Conservation (phyloP, 495 filamentous ascomycete species). For the Xylaria venustula region DNA sequence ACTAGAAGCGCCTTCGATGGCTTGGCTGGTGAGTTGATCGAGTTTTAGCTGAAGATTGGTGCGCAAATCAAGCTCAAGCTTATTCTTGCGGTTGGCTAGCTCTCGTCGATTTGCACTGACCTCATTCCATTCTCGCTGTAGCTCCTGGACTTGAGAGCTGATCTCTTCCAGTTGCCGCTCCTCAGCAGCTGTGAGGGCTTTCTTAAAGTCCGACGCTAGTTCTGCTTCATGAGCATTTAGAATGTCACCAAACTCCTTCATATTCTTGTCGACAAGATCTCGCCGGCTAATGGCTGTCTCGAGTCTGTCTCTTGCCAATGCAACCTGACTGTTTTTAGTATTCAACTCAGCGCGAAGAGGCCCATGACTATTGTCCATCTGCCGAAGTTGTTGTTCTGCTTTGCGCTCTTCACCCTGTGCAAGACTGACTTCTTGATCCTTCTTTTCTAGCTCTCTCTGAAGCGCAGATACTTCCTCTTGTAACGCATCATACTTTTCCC, state of each 20-base stretch:
- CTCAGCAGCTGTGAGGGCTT: slow-evolving; percentile 77
- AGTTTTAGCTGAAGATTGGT: slow-evolving; percentile 82
- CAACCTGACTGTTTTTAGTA: slow-evolving; percentile 66
- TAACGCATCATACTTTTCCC: slow-evolving; percentile 70
- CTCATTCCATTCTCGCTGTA: slow-evolving; percentile 72
- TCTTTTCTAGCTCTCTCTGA: slow-evolving; percentile 61
- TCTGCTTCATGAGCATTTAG: slow-evolving; percentile 73
- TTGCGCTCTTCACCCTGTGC: slow-evolving; percentile 80
- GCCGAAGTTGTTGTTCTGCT: slow-evolving; percentile 71
- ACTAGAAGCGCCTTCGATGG: slow-evolving; percentile 61
- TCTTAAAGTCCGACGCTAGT: slow-evolving; percentile 84
- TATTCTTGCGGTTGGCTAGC: slow-evolving; percentile 73
- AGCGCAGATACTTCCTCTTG: slow-evolving; percentile 41
- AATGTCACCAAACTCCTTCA: slow-evolving; percentile 73
- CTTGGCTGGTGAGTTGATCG: slow-evolving; percentile 80
- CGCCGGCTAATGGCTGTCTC: slow-evolving; percentile 65
- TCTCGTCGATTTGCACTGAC: slow-evolving; percentile 71
- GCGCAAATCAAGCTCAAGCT: slow-evolving; percentile 78
- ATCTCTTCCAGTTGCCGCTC: slow-evolving; percentile 76
- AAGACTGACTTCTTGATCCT: slow-evolving; percentile 83
- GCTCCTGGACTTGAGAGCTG: slow-evolving; percentile 62
- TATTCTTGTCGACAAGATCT: slow-evolving; percentile 71
- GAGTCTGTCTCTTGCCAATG: slow-evolving; percentile 70
- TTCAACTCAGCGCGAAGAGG: slow-evolving; percentile 73
- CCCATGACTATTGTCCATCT: slow-evolving; percentile 79